Evolutionary conservation across 78 protist genomes (phyloP).

Genomic region (Cyanophora paradoxa): DNA sequence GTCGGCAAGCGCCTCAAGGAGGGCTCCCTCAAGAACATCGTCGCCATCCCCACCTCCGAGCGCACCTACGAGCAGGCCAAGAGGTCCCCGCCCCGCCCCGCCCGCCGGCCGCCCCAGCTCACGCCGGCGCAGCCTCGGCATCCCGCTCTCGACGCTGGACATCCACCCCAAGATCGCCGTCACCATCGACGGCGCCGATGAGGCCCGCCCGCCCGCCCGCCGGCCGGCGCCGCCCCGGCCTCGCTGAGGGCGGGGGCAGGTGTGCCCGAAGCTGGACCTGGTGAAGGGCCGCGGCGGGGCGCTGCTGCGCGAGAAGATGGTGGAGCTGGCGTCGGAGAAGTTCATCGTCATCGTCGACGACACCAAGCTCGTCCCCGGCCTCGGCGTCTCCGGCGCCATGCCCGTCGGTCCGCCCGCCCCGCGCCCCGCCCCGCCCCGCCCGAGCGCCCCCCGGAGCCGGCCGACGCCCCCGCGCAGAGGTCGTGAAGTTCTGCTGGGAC

Average conservation of each 20-base stretch:
- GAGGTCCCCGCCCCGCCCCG: too few relatives aligned
- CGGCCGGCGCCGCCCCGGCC: too few relatives aligned
- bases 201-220: too few relatives aligned
- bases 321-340: slow-evolving; percentile 31
- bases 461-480: too few relatives aligned
- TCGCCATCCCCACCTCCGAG: slow-evolving; percentile 34
- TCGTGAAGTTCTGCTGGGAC: too few relatives aligned
- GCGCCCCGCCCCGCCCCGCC: too few relatives aligned
- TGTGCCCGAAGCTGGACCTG: slow-evolving; percentile 25
- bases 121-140: slow-evolving; percentile 14
- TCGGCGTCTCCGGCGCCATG: slow-evolving; percentile 34
- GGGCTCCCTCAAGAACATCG: slow-evolving; percentile 36
- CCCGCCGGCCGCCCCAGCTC: too few relatives aligned
- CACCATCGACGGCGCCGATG: slow-evolving; percentile 44
- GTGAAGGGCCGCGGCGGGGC: slow-evolving; percentile 53
- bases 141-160: slow-evolving; percentile 32
- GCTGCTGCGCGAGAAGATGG: slow-evolving; percentile 52
- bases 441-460: too few relatives aligned
- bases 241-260: too few relatives aligned
- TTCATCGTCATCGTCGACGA: slow-evolving; percentile 44
- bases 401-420: too few relatives aligned
- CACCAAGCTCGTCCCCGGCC: slow-evolving; percentile 31
- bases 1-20: slow-evolving; percentile 1
- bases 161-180: slow-evolving; percentile 28
- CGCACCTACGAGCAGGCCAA: slow-evolving; percentile 38